Percentiles rank a stretch among this genome's conserved stretches.
Evolutionary conservation across 106 monocot genomes (phyloP).

Genomic region (Acorus calamus): DNA sequence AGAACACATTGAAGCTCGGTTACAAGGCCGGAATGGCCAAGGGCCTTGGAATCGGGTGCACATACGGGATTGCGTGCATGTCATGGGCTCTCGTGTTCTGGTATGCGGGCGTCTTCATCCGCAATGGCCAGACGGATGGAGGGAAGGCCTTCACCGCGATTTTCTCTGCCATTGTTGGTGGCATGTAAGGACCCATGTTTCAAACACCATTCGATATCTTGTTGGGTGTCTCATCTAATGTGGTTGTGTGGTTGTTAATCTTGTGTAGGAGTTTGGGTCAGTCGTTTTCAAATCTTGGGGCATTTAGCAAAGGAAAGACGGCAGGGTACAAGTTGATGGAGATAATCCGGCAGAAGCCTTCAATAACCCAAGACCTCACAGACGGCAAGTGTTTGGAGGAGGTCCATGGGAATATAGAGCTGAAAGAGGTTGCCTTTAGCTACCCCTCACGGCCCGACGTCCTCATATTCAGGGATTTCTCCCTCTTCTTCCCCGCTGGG

Average conservation of each 20-base stretch:
- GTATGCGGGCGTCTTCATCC: constrained; percentile 96
- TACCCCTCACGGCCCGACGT: constrained; percentile 97
- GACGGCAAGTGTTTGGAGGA: constrained; percentile 69
- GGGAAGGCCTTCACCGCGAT: constrained; percentile 98
- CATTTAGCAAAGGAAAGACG: constrained; percentile 91
- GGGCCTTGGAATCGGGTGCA: constrained; percentile 93
- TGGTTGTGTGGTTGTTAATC: not conserved
- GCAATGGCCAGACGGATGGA: constrained; percentile 96
- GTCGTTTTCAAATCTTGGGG: constrained; percentile 89
- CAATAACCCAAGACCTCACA: constrained; percentile 61
- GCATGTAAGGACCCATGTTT: constrained; percentile 58
- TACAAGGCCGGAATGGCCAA: constrained; percentile 99
- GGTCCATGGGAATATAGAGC: constrained; percentile 87
- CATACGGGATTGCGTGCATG: constrained; percentile 95
- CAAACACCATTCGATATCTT: not conserved
- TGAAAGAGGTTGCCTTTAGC: constrained; percentile 84
- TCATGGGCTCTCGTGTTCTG: constrained; percentile 96
- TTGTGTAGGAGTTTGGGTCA: constrained; percentile 86
- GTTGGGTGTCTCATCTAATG: not conserved
- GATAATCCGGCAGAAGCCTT: constrained; percentile 71
- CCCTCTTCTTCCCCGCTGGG: constrained; percentile 85
- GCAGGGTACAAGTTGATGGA: constrained; percentile 90
- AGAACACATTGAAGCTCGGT: constrained; percentile 81
- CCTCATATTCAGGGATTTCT: constrained; percentile 73
- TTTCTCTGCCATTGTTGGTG: constrained; percentile 98